These are phyloP conservation scores for Punctularia strigosozonata DNA, from an alignment of 768 basidiomycete species.

Conservation along the genomic window DNA sequence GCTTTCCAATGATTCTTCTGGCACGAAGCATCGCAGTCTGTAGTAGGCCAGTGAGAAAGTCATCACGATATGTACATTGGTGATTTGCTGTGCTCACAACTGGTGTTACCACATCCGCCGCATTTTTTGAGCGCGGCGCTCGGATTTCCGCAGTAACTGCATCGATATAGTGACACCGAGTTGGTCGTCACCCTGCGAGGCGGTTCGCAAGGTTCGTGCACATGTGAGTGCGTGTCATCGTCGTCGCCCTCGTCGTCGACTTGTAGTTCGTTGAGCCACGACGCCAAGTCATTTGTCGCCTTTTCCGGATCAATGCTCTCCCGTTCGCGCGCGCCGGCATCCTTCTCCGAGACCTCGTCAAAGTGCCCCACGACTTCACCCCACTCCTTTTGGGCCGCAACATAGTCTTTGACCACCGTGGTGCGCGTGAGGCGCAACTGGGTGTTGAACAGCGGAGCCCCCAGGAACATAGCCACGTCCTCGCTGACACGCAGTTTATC, in stretches of 20 bases:
- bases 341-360: no score
- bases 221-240: slow-evolving; percentile 3
- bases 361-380: slow-evolving; percentile 27
- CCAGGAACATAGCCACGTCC: slow-evolving; percentile 36
- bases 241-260: slow-evolving; percentile 27
- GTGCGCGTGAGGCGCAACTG: slow-evolving; percentile 39
- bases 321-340: neutral
- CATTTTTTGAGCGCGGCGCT: slow-evolving; percentile 47
- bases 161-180: slow-evolving; percentile 40
- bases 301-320: slow-evolving; percentile 15
- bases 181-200: slow-evolving; percentile 37
- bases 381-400: slow-evolving; percentile 34
- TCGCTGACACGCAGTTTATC: slow-evolving; percentile 38
- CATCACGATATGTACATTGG: no score
- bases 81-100: no score
- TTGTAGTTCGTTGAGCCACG: slow-evolving; percentile 42
- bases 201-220: slow-evolving; percentile 17
- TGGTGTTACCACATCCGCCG: slow-evolving; percentile 27
- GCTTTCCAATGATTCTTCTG: no score
- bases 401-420: slow-evolving; percentile 35
- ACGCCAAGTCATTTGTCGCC: slow-evolving; percentile 43
- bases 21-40: no score
- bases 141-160: slow-evolving; percentile 56
- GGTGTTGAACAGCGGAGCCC: slow-evolving; percentile 35
- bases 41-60: no score